Conservation (phyloP, 805 yeast species). For the Candida tammaniensis region DNA sequence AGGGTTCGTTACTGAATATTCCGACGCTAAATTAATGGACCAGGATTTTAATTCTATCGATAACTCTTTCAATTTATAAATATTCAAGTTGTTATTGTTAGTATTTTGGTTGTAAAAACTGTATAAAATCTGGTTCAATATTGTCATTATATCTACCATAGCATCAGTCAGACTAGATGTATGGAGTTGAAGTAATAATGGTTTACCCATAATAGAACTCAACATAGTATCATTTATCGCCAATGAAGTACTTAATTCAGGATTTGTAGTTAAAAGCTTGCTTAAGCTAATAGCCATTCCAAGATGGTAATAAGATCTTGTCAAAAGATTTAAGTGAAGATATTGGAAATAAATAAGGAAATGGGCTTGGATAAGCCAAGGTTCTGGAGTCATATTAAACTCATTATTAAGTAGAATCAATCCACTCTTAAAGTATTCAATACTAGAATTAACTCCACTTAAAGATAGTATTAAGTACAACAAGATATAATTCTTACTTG, state of each 20-base stretch:
- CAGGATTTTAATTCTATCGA: conserved; percentile 35
- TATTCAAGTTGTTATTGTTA: background rate
- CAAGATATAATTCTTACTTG: conserved; percentile 22
- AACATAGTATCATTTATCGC: conserved; percentile 4
- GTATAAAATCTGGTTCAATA: conserved; percentile 5
- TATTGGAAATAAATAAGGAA: conserved; percentile 38
- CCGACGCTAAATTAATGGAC: conserved; percentile 27
- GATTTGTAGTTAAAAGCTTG: too few species aligned
- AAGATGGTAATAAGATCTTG: conserved; percentile 6
- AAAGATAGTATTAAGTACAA: conserved; percentile 39
- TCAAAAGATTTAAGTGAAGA: conserved; percentile 15
- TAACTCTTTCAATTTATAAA: conserved; percentile 18
- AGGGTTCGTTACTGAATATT: background rate
- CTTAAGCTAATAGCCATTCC: conserved; percentile 5
- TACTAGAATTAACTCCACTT: conserved; percentile 19
- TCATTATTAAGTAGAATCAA: conserved; percentile 21
- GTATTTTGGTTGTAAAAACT: conserved; percentile 2
- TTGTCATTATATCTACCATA: too few species aligned
- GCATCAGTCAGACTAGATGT: too few species aligned
- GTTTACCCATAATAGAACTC: conserved; percentile 1
- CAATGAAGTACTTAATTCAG: too few species aligned
- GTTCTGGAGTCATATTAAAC: conserved; percentile 33
- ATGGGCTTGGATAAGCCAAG: conserved; percentile 43
- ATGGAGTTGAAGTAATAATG: too few species aligned
- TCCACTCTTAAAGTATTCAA: conserved; percentile 34